Evolutionary conservation across 441 rosid species (phyloP).

Genomic region (Syzygium malaccense): DNA sequence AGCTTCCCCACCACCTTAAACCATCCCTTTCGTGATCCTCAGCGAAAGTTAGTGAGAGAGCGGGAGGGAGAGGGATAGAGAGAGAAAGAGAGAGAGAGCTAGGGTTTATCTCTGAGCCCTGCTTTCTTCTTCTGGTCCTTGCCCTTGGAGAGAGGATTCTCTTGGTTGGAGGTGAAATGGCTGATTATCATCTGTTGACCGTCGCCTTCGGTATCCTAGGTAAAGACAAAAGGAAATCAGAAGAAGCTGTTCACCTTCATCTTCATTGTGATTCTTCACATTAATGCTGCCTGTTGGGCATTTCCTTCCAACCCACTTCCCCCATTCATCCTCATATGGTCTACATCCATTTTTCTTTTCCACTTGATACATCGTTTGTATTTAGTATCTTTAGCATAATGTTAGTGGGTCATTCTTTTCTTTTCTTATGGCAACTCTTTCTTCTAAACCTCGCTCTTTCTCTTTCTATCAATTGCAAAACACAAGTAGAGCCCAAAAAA

Average conservation of each 20-base stretch:
- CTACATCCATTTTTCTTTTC: neutral
- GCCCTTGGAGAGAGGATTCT: neutral
- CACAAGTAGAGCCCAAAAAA: neutral
- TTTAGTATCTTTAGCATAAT: neutral
- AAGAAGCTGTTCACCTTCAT: neutral
- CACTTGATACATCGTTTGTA: neutral
- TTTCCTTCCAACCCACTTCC: neutral
- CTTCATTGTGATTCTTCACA: neutral
- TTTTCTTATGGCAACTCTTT: neutral
- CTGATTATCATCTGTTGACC: constrained; percentile 21
- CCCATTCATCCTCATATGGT: neutral
- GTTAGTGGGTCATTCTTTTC: neutral
- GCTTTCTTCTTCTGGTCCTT: neutral
- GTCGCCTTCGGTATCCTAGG: constrained; percentile 66
- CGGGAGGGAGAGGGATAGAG: neutral
- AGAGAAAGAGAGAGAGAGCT: constrained; percentile 14
- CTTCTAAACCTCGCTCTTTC: neutral
- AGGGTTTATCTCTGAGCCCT: constrained; percentile 30
- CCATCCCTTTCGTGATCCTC: neutral
- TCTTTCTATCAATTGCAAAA: neutral
- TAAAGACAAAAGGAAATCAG: constrained; percentile 9
- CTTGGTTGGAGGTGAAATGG: constrained; percentile 16
- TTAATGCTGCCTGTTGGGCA: neutral
- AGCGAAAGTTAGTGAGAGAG: constrained; percentile 12
- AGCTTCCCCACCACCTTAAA: neutral